A percentile compares a stretch with the other conserved stretches of the same genome.
phyloP scores from a whole-genome alignment of 2,329 filamentous ascomycete species.

The Aspergillus fructus region DNA sequence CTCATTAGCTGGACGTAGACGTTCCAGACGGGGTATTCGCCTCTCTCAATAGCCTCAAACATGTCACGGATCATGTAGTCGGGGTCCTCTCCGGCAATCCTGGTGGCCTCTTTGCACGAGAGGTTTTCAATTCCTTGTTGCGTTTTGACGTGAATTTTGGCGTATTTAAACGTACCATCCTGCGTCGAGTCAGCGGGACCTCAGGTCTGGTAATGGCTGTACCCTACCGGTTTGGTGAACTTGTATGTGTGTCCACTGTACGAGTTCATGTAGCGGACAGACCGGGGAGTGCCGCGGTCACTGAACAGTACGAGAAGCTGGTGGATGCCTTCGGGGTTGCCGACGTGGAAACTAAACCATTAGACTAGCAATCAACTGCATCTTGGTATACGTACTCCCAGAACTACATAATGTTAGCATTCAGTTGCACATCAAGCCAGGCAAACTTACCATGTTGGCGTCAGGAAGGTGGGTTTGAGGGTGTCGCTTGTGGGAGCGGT shows the following conservation, averaged over 20 bases:
- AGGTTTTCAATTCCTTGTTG: constrained; percentile 49
- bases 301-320: constrained; percentile 63
- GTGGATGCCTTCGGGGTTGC: constrained; percentile 62
- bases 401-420: background rate
- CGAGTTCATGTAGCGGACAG: constrained; percentile 61
- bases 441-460: background rate
- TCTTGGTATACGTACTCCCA: background rate
- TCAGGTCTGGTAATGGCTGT: too few relatives aligned
- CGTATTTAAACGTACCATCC: constrained; percentile 62
- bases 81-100: constrained; percentile 69
- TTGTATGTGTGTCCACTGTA: constrained; percentile 67
- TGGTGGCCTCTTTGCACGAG: constrained; percentile 54
- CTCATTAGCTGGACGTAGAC: constrained; percentile 60
- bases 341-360: constrained; percentile 18
- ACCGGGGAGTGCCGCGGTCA: constrained; percentile 62
- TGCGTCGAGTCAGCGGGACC: background rate
- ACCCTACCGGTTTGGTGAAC: constrained; percentile 51
- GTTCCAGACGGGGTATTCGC: constrained; percentile 70
- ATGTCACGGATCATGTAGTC: constrained; percentile 79
- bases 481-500: background rate
- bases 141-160: constrained; percentile 54
- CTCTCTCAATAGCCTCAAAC: constrained; percentile 68
- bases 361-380: background rate
- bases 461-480: background rate
- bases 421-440: too few relatives aligned